Conservation (phyloP, 306 rosid genomes). For the Pyrus communis region DNA sequence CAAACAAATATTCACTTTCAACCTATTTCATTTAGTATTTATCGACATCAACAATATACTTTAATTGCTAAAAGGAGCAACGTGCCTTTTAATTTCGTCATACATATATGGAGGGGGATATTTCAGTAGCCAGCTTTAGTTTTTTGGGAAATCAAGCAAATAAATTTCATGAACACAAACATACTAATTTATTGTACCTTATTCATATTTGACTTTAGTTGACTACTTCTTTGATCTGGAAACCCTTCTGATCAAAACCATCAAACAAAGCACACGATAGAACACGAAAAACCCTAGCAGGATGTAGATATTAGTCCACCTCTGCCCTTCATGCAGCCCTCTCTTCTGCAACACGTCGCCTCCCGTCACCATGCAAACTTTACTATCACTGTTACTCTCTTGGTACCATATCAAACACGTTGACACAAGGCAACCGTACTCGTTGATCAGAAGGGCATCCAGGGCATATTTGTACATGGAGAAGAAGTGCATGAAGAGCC, state of each 20-base stretch:
- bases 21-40: not conserved
- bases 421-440: conserved; percentile 59
- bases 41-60: not conserved
- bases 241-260: conserved; percentile 75
- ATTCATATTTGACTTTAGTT: not conserved
- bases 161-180: not conserved
- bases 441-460: conserved; percentile 79
- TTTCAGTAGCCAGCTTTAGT: not conserved
- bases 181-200: not conserved
- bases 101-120: not conserved
- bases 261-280: conserved; percentile 75
- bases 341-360: conserved; percentile 53
- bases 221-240: conserved; percentile 51
- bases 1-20: not conserved
- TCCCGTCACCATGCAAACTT: conserved; percentile 72
- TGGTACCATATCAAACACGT: conserved; percentile 73
- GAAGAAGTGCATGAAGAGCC: conserved; percentile 84
- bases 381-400: conserved; percentile 8
- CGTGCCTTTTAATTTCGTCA: not conserved
- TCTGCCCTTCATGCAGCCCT: conserved; percentile 53
- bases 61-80: not conserved
- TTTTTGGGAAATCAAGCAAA: not conserved
- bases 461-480: conserved; percentile 90
- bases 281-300: conserved; percentile 66
- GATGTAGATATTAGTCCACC: conserved; percentile 73